Evolutionary conservation across 805 yeast genomes (phyloP), one percentile per base, ranked within the genome.

Genomic region (Kluyveromyces nonfermentans): DNA sequence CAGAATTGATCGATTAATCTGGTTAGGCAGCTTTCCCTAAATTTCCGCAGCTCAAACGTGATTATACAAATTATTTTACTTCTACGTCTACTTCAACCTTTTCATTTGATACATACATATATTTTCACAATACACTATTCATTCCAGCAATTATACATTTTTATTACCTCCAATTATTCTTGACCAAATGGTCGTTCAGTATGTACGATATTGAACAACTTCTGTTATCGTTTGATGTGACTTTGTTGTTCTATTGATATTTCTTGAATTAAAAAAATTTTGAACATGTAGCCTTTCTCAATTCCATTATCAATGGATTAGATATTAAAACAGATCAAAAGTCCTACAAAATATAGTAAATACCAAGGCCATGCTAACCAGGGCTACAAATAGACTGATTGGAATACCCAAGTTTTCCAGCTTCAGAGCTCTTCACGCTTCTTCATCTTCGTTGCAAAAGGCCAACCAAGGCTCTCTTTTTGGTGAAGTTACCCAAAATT

Each of bases 401-500:
- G 22, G 34, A n/a, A 14, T 38, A 16, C 34, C 34, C 16, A 38
- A 15, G 34, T 7, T 28, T 12, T n/a, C 22, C 22, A 20, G 35
- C 20, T 15, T 9, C 14, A 38, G 41, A 31, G 16, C 20, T 17
- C 28, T 41, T 10, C 38, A 21, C 9, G 31, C 33, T 15, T 41
- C 39, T 2, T 33, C 34, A 35, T 34, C 10, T 14, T 6, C 18
- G 16, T 15, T 33, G n/a, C 35, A 20, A 16, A 37, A 30, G 10
- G 14, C 14, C n/a, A 33, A 25, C 18, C 36, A 33, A 3, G 35
- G 37, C 2, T 51, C 52, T 15, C 43, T 57, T 8, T 55, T 57
- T 45, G 60, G 59, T n/a, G 51, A 51, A n/a, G 37, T 57, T 35
- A 54, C 60, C 7, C 46, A 54, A 40, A 46, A 48, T 30, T 48